A percentile compares a stretch with the other conserved stretches of the same genome.
Conservation (phyloP, 192 early-diverging fungal genomes). For the Coemansia sp. region DNA sequence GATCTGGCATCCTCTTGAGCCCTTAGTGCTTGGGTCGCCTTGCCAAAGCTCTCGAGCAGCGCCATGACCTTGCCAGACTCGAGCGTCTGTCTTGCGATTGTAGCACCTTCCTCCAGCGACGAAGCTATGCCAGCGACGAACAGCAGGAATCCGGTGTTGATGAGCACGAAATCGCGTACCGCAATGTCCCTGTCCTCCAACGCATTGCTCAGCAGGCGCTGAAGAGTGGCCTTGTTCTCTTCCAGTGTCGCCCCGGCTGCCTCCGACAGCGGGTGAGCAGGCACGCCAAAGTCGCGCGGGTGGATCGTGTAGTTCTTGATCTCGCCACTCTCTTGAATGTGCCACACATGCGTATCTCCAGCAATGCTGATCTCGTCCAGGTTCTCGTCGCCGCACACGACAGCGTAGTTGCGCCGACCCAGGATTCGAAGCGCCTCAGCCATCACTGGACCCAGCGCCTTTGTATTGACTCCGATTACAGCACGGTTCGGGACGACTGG, state of each 20-base stretch:
- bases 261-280: conserved; percentile 64
- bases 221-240: conserved; percentile 73
- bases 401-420: conserved; percentile 78
- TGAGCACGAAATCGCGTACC: conserved; percentile 85
- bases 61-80: conserved; percentile 66
- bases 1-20: neutral
- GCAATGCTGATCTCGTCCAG: conserved; percentile 92
- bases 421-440: conserved; percentile 77
- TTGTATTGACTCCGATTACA: conserved; percentile 88
- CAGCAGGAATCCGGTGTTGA: conserved; percentile 85
- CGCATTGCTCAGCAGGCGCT: conserved; percentile 64
- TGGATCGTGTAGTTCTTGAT: conserved; percentile 67
- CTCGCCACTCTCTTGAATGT: conserved; percentile 62
- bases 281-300: conserved; percentile 83
- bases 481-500: conserved; percentile 78
- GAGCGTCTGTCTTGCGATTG: conserved; percentile 74
- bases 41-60: conserved; percentile 64
- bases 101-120: conserved; percentile 73
- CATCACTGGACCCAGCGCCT: conserved; percentile 74
- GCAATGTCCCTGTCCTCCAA: conserved; percentile 62
- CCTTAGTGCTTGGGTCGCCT: conserved; percentile 29
- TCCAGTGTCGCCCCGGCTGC: conserved; percentile 73
- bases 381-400: conserved; percentile 87
- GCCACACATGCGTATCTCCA: conserved; percentile 89
- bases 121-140: conserved; percentile 74